Conservation (phyloP, 1,139 yeast genomes). For the Groenewaldozyma auringiensis region DNA sequence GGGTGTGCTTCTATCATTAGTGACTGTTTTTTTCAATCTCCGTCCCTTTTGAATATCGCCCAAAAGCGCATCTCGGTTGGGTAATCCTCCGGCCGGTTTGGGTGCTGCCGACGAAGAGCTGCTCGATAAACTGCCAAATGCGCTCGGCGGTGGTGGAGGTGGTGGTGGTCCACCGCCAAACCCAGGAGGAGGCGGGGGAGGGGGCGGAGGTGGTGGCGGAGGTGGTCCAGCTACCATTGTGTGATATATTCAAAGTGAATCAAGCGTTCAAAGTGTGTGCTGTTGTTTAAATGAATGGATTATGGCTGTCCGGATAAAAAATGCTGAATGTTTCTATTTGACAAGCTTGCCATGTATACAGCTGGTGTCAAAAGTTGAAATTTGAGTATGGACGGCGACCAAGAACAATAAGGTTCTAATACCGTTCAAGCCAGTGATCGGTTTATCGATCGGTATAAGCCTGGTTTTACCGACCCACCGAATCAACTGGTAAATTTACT, state of each 20-base stretch:
- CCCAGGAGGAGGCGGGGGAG: slow-evolving; percentile 28
- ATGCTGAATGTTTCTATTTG: too few relatives aligned
- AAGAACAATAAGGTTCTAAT: too few relatives aligned
- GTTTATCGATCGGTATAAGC: too few relatives aligned
- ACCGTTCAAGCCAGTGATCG: too few relatives aligned
- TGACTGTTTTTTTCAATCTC: slow-evolving; percentile 64
- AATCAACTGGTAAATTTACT: too few relatives aligned
- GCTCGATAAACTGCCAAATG: slow-evolving; percentile 25
- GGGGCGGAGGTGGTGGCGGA: slow-evolving; percentile 28
- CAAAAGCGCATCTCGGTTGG: slow-evolving; percentile 60
- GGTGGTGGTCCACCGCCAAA: slow-evolving; percentile 21
- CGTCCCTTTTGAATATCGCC: slow-evolving; percentile 83
- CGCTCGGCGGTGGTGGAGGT: slow-evolving; percentile 31
- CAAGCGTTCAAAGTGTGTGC: neutral
- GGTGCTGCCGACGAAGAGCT: slow-evolving; percentile 16
- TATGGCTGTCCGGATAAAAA: too few relatives aligned
- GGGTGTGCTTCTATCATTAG: slow-evolving; percentile 63
- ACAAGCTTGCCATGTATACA: too few relatives aligned
- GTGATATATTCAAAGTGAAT: neutral
- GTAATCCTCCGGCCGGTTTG: slow-evolving; percentile 19
- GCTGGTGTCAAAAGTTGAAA: too few relatives aligned
- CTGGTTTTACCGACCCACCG: too few relatives aligned
- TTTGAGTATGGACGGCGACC: too few relatives aligned
- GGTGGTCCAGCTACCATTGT: slow-evolving; percentile 20
- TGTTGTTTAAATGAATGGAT: neutral